Evolutionary conservation across 2,329 filamentous ascomycete species (phyloP), one percentile per base, ranked within the genome.

Genomic region (Cercospora sp.): DNA sequence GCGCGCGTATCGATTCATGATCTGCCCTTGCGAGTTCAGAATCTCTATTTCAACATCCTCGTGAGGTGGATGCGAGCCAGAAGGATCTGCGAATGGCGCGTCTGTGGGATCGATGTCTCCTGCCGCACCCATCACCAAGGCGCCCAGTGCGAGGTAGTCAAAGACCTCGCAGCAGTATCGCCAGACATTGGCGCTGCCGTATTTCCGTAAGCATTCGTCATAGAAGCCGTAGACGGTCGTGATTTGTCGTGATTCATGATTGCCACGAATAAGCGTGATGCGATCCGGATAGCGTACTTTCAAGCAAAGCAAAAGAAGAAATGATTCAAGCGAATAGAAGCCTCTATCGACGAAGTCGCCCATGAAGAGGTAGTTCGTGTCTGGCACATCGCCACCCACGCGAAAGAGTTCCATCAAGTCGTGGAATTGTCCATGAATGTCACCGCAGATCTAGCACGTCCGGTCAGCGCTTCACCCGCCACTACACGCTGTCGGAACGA

Each of bases 321-420:
- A 97, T 4, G 94, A 95, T 82, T 99, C 94, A 74, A 99, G 89
- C 2, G 93, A 97, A 83, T 98, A 99, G 85, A 97, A 99, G 67
- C 94, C 94, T 72, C 94, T 92, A 80, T 99, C 94, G 78, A 99
- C 94, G 76, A 97, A 99, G 81, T 99, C 94, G 78, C 94, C 94
- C 69, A 99, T 88, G 79, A 99, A 99, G 59, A 99, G 86, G 80
- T 99, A 99, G 79, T 99, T 99, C 59, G 95, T 99, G 80, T 99
- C 93, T 20, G 95, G 95, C 81, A 94, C 97, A 81, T 91, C 96
- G 67, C 95, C 95, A 69, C 95, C 95, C 75, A 99, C 98, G 81
- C 93, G 93, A 83, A 99, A 99, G 74, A 99, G 98, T 85, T 99
- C 95, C 74, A 99, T 95, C 82, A 99, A 88, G 80, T 99, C 95